phyloP scores from a whole-genome alignment of 495 filamentous ascomycete genomes.

The Penicillium coprophilum region DNA sequence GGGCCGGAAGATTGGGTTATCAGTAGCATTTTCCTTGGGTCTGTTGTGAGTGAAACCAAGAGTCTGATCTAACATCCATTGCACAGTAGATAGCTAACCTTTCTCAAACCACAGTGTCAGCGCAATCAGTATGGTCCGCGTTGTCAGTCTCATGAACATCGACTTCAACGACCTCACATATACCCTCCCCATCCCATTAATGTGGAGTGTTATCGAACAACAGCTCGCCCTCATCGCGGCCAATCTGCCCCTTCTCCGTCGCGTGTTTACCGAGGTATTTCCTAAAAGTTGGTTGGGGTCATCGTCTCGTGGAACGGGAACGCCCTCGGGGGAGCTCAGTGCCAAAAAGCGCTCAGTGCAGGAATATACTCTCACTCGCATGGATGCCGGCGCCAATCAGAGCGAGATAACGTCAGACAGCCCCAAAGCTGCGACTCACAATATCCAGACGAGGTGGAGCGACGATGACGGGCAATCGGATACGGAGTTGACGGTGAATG shows the following conservation, averaged over 20 bases:
- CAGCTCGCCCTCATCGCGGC: conserved; percentile 19
- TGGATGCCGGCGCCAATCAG: neutral
- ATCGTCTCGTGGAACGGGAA: neutral
- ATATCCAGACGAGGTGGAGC: neutral
- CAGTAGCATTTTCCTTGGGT: conserved; percentile 8
- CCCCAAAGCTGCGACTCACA: neutral
- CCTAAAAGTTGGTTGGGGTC: neutral
- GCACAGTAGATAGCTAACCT: neutral
- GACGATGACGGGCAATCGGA: neutral
- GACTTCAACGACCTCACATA: conserved; percentile 21
- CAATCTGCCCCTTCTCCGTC: conserved; percentile 13
- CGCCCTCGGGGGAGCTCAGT: neutral
- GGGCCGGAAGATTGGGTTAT: conserved; percentile 8
- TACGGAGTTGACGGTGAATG: neutral
- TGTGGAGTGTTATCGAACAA: conserved; percentile 20
- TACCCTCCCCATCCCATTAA: conserved; percentile 16
- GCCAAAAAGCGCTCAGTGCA: neutral
- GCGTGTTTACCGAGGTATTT: neutral
- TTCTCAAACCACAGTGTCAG: conserved; percentile 10
- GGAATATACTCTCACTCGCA: neutral
- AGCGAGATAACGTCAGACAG: neutral
- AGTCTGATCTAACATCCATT: neutral
- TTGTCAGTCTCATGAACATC: conserved; percentile 15
- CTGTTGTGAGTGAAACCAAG: conserved; percentile 8
- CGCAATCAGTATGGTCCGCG: conserved; percentile 23